A percentile compares a stretch with the other conserved stretches of the same genome.
Evolutionary conservation across 768 basidiomycete species (phyloP).

Genomic region (Lepiota subincarnata): DNA sequence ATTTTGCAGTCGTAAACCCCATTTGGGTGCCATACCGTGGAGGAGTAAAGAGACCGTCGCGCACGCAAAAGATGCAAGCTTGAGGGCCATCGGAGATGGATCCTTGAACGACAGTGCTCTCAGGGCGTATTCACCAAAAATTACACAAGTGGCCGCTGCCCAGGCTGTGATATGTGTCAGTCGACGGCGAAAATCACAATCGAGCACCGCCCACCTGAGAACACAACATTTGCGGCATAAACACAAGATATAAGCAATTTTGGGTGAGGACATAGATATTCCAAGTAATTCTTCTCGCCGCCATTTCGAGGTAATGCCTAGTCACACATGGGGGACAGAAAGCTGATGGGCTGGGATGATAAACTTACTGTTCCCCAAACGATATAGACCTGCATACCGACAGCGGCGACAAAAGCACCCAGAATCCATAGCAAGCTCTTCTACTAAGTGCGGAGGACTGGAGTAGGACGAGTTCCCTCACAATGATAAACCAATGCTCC

Average conservation of each 20-base stretch:
- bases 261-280: conserved; percentile 51
- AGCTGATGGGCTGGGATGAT: not conserved
- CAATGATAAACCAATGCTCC: conserved; percentile 31
- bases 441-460: not conserved
- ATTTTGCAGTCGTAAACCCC: conserved; percentile 57
- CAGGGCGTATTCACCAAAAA: conserved; percentile 50
- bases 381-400: conserved; percentile 35
- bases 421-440: conserved; percentile 32
- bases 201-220: conserved; percentile 26
- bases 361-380: conserved; percentile 29
- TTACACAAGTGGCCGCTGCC: conserved; percentile 36
- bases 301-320: conserved; percentile 53
- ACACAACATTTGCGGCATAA: conserved; percentile 46
- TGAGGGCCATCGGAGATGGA: conserved; percentile 15
- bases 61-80: conserved; percentile 25
- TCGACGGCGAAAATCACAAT: not conserved
- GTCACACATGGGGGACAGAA: not conserved
- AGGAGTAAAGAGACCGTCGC: conserved; percentile 30
- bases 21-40: conserved; percentile 37
- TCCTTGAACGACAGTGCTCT: conserved; percentile 19
- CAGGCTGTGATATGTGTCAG: conserved; percentile 1
- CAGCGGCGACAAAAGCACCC: conserved; percentile 29
- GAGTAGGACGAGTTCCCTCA: conserved; percentile 6
- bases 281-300: conserved; percentile 63
- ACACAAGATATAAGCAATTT: conserved; percentile 46